A percentile compares a stretch with the other conserved stretches of the same genome.
These are phyloP conservation scores for Pyricularia sp. DNA, from an alignment of 2,329 filamentous ascomycete genomes.

Conservation along the genomic window DNA sequence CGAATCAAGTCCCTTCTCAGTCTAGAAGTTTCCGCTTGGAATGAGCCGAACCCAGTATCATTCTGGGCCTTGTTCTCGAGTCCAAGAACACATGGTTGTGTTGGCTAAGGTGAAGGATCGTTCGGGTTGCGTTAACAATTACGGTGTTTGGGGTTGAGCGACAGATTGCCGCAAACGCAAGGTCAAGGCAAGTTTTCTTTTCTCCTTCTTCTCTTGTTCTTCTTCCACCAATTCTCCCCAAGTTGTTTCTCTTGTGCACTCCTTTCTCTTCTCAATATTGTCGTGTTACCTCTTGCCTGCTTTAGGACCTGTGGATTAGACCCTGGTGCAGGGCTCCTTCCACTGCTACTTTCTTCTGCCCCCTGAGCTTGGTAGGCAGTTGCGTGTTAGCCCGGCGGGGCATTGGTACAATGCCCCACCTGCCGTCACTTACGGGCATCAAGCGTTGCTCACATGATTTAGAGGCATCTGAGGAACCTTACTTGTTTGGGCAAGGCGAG, in stretches of 20 bases:
- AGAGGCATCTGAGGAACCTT: neutral
- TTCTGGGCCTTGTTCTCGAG: neutral
- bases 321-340: neutral
- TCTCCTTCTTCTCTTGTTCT: neutral
- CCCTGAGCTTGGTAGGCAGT: neutral
- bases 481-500: neutral
- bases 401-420: neutral
- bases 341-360: neutral
- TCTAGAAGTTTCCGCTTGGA: neutral
- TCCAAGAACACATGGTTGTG: neutral
- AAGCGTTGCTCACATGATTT: neutral
- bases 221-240: neutral
- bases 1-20: neutral
- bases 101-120: neutral
- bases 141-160: neutral
- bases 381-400: neutral
- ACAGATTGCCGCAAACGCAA: conserved; percentile 7
- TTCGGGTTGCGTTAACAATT: neutral
- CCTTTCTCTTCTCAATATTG: neutral
- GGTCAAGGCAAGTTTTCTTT: conserved; percentile 4
- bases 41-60: neutral
- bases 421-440: neutral
- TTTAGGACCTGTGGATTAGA: neutral
- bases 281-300: neutral
- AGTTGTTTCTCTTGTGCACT: neutral